Base-by-base conservation (phyloP, 1,284 basidiomycete species). In the Neotropicomus parvogracilis region DNA sequence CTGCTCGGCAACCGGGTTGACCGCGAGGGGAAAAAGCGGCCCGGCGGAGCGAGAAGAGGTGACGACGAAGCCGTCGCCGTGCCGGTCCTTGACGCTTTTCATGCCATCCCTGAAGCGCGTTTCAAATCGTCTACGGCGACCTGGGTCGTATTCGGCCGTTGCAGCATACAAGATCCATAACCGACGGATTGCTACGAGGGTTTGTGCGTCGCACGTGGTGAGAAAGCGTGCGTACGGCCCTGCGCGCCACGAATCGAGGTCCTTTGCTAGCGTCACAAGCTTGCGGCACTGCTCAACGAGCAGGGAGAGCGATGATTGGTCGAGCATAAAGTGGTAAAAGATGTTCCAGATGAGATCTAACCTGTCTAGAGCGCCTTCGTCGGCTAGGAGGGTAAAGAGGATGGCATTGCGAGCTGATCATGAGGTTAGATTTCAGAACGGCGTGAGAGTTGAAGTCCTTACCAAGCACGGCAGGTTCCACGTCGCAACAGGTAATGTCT, bases 401-500 rank as follows among this genome's bases (percentile, higher is more conserved):
- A 75, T 44, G 8, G 70, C 59, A 42, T 75, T 75, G 16, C 75
- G 70, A 19, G 74, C 75, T 75, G 20, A 13, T 35, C 17, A 26
- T 8, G 24, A 8, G 24, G 8, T 24, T 8, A 33, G 2, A 40
- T 39, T 44, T 50, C 32, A 42, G 26, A 16, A 40, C 34, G 9
- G 6, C 1, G 20, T 6, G 7, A 19, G 19, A 35, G 27, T 21
- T 20, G 48, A 50, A 20, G 16, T 14, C 3, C 53, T n/a, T 48
- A 80, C 82, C 80, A 14, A 84, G 59, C 1, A 83, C 65, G 0
- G 73, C 81, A 3, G 79, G 73, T 33, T 85, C 81, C 13, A 69
- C 54, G 59, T 83, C 81, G 48, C 76, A 79, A 48, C 81, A 84
- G 1, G 81, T 83, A 48, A 83, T 70, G 53, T 83, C 81, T 12